These are phyloP conservation scores for Acacia crassicarpa DNA, from an alignment of 306 rosid genomes.

Conservation along the genomic window DNA sequence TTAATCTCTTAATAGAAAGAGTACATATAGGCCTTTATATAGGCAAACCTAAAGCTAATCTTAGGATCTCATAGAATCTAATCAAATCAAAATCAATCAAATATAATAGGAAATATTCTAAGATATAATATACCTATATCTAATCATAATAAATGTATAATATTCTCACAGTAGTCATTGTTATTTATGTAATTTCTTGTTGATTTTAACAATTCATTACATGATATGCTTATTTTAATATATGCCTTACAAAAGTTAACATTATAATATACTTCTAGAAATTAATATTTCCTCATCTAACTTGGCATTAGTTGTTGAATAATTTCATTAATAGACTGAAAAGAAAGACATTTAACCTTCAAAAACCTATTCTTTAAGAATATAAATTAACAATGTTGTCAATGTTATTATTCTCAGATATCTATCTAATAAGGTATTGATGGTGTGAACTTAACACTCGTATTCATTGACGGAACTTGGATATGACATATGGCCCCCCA, in stretches of 20 bases:
- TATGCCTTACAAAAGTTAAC: neutral
- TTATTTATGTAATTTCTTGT: constrained; percentile 1
- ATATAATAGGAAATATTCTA: no score
- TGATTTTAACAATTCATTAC: constrained; percentile 13
- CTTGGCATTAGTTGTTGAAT: neutral
- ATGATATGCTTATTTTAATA: constrained; percentile 13
- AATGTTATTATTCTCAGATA: neutral
- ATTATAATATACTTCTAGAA: neutral
- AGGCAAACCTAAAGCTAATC: no score
- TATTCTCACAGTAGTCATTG: no score
- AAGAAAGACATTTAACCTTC: constrained; percentile 3
- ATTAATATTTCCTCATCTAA: constrained; percentile 17
- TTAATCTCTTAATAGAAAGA: no score
- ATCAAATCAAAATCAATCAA: no score
- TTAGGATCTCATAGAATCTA: no score
- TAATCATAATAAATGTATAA: no score
- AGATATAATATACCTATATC: no score
- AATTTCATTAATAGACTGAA: neutral
- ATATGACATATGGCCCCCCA: no score
- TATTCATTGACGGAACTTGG: no score
- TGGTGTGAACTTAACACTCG: constrained; percentile 1
- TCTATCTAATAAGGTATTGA: constrained; percentile 3
- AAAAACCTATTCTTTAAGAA: neutral
- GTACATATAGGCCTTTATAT: no score
- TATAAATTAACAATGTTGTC: constrained; percentile 4